Base-by-base conservation (phyloP, 176 grass and related monocot genomes). In the Rhynchospora breviuscula region DNA sequence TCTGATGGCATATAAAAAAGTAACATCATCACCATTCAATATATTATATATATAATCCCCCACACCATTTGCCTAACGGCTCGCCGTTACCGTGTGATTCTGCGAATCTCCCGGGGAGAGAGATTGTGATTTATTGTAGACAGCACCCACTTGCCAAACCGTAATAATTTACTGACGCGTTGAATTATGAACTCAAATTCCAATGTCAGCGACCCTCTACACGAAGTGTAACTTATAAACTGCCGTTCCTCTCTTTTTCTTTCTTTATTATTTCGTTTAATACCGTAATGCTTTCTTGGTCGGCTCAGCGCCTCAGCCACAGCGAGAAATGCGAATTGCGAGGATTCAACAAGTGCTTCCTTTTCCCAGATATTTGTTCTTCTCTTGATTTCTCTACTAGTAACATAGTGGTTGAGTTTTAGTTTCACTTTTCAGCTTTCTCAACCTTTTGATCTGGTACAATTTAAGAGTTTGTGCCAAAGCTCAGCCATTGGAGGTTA, bases 401-500 rank as follows among this genome's bases (percentile, higher is more conserved):
- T 22, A 25, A 47, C 4, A 46, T 0, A 72, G 68, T 14, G 15
- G 67, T 18, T 3, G 46, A 51, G 43, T 0, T 11, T 44, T 29
- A 29, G 26, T 29, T 46, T 46, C 40, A 47, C 17, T 19, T 72
- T 52, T 74, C 21, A 74, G 14, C 70, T 52, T 46, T 74, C 46
- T 74, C 71, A 14, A 53, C 19, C 25, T 29, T 46, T 76, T 76
- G 23, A 76, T 54, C 49, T 77, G 12, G 13, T 10, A 7, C 61
- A 59, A 62, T 63, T 81, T 47, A 14, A 62, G 79, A 63, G 21
- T 63, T 63, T 81, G 58, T 81, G 79, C 54, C 58, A 81, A 29
- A 63, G 57, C 63, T 63, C 12, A 14, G 45, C 80, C 61, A 82
- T 82, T 82, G 61, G 59, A 45, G 80, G 70, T 77, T 25, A 61